Conservation (phyloP, 2,329 filamentous ascomycete species). For the Coniochaeta sp. region DNA sequence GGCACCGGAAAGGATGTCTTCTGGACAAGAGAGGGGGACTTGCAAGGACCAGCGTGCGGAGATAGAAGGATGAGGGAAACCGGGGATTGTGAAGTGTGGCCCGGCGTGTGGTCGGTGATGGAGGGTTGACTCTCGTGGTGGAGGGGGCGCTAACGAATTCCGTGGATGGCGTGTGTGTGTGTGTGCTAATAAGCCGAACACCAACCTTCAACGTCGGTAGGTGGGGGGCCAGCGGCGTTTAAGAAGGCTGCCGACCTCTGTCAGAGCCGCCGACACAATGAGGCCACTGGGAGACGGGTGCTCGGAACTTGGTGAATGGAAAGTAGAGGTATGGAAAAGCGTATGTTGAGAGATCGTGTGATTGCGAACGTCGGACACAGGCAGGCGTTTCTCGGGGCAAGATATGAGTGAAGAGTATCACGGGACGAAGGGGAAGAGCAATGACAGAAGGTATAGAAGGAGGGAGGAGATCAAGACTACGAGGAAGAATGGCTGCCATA, state of each 20-base stretch:
- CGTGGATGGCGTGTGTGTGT: neutral
- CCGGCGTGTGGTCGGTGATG: neutral
- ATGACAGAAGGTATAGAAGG: neutral
- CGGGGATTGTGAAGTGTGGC: neutral
- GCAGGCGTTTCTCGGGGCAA: neutral
- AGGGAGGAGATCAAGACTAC: neutral
- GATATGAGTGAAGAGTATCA: neutral
- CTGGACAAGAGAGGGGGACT: neutral
- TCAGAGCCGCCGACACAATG: neutral
- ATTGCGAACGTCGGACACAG: neutral
- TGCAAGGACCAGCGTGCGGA: neutral
- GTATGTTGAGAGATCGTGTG: neutral
- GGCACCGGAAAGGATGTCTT: neutral
- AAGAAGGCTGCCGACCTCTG: neutral
- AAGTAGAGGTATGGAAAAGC: neutral
- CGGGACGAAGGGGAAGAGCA: neutral
- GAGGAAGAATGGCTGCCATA: neutral
- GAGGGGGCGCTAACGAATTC: slow-evolving; percentile 1
- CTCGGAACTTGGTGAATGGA: neutral
- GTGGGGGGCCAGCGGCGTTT: neutral
- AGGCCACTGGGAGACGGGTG: neutral
- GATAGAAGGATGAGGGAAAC: slow-evolving; percentile 1
- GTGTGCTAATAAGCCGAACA: neutral
- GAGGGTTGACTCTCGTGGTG: slow-evolving; percentile 2
- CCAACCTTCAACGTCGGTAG: neutral